phyloP scores from a whole-genome alignment of 768 basidiomycete genomes.

The Phaeotremella skinneri region DNA sequence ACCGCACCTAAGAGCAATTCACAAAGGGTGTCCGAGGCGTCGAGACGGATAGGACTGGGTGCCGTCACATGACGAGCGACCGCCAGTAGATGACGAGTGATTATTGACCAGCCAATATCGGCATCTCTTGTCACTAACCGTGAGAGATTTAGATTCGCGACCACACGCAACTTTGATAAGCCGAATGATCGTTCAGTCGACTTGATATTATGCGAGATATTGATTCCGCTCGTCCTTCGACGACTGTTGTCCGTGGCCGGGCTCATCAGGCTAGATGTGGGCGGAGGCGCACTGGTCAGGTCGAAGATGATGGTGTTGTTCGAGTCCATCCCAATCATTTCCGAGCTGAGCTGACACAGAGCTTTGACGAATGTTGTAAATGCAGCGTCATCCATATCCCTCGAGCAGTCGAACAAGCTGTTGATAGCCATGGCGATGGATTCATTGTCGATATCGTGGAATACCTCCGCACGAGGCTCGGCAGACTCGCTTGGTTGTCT shows the following conservation, averaged over 20 bases:
- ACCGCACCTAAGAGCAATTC: conserved; percentile 72
- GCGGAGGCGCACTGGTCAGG: conserved; percentile 15
- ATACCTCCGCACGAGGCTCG: conserved; percentile 26
- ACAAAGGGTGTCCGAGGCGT: conserved; percentile 82
- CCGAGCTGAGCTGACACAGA: conserved; percentile 77
- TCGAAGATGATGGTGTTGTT: conserved; percentile 5
- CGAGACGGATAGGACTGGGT: conserved; percentile 72
- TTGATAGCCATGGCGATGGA: conserved; percentile 72
- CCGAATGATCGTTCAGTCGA: conserved; percentile 78
- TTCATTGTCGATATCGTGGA: conserved; percentile 54
- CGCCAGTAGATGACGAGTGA: conserved; percentile 74
- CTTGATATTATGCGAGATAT: conserved; percentile 74
- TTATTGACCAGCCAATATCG: conserved; percentile 77
- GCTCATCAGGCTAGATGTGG: conserved; percentile 14
- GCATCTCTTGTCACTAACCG: conserved; percentile 80
- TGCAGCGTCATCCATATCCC: conserved; percentile 75
- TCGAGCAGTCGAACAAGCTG: conserved; percentile 79
- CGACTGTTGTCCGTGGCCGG: conserved; percentile 47
- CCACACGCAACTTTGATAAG: conserved; percentile 77
- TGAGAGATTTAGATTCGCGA: conserved; percentile 78
- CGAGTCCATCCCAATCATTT: conserved; percentile 85
- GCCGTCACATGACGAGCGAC: conserved; percentile 69
- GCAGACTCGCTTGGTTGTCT: conserved; percentile 5
- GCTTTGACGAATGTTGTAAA: conserved; percentile 77
- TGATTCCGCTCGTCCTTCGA: conserved; percentile 82